phyloP scores from a whole-genome alignment of 345 rosid species.

The Toxicodendron radicans region DNA sequence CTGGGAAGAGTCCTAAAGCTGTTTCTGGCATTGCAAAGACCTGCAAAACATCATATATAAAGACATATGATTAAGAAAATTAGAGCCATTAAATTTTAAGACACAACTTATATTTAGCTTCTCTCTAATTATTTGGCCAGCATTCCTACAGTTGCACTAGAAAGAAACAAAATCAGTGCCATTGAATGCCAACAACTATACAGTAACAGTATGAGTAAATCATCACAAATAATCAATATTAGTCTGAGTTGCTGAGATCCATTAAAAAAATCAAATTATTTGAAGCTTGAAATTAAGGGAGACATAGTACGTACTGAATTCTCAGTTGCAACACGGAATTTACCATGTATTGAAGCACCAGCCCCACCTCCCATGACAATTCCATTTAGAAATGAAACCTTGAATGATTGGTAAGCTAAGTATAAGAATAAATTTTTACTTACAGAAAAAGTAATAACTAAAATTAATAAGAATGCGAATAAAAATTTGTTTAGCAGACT shows the following conservation, averaged over 20 bases:
- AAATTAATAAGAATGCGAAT: background rate
- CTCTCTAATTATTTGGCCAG: background rate
- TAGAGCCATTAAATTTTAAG: background rate
- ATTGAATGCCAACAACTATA: background rate
- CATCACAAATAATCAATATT: background rate
- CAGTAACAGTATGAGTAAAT: background rate
- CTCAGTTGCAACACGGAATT: conserved; percentile 79
- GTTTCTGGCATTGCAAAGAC: conserved; percentile 92
- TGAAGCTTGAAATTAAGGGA: background rate
- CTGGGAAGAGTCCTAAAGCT: conserved; percentile 84
- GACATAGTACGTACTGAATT: conserved; percentile 47
- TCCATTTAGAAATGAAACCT: conserved; percentile 82
- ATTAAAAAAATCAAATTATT: too few species aligned
- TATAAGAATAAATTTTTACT: background rate
- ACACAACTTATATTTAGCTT: background rate
- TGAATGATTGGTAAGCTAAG: conserved; percentile 12
- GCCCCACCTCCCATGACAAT: conserved; percentile 91
- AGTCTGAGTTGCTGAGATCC: too few species aligned
- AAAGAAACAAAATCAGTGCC: too few species aligned
- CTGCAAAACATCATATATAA: conserved; percentile 38
- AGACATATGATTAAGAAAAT: background rate
- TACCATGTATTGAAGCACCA: conserved; percentile 75
- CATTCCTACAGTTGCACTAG: background rate
- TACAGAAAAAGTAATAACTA: background rate
- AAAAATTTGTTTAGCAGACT: background rate